phyloP scores from a whole-genome alignment of 2,329 filamentous ascomycete genomes.

The Cladophialophora exuberans region DNA sequence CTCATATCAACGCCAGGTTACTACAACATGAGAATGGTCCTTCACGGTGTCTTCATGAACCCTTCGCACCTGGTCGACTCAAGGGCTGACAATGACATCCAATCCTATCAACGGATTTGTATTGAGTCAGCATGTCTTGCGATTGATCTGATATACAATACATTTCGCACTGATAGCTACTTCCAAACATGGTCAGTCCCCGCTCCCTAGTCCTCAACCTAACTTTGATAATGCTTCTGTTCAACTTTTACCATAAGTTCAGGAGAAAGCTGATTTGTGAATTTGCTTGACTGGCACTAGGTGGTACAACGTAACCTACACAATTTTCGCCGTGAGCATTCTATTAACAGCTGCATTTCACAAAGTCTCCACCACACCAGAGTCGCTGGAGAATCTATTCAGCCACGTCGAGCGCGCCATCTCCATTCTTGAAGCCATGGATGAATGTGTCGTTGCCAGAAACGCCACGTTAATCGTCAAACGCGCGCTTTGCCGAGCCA shows the following conservation, averaged over 20 bases:
- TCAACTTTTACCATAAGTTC: too few species aligned
- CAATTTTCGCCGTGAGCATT: constrained; percentile 41
- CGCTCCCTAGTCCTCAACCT: not conserved
- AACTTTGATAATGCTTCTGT: too few species aligned
- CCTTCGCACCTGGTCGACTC: constrained; percentile 29
- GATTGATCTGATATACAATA: constrained; percentile 46
- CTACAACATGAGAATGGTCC: constrained; percentile 46
- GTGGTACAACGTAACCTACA: constrained; percentile 49
- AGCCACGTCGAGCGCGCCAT: constrained; percentile 43
- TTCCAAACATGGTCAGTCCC: constrained; percentile 44
- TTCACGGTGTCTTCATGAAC: constrained; percentile 40
- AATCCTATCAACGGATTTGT: constrained; percentile 36
- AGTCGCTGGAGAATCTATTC: constrained; percentile 36
- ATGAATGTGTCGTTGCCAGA: constrained; percentile 45
- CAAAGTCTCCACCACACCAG: constrained; percentile 39
- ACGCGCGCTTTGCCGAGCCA: constrained; percentile 17
- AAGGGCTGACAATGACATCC: constrained; percentile 37
- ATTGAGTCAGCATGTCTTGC: constrained; percentile 43
- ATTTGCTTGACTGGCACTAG: not conserved
- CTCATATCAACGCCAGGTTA: constrained; percentile 34
- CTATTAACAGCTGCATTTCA: constrained; percentile 40
- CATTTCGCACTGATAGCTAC: constrained; percentile 44
- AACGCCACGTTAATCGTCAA: constrained; percentile 36
- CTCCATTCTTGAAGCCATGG: constrained; percentile 47
- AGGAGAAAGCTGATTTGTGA: too few species aligned